phyloP scores from a whole-genome alignment of 768 basidiomycete species.

The Leccinum obscurum region DNA sequence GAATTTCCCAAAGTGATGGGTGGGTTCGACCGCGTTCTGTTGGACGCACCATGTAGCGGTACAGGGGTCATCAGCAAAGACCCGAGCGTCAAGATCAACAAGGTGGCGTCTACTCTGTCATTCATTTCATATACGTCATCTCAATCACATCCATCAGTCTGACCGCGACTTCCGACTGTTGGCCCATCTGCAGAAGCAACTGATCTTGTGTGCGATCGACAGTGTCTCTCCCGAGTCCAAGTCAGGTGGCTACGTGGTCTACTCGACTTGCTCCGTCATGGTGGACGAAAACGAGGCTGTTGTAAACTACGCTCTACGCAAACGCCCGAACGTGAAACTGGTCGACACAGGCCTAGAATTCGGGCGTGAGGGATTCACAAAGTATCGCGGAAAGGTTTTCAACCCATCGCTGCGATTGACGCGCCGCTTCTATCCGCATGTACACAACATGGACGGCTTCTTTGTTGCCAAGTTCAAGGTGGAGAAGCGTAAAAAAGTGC shows the following conservation, averaged over 20 bases:
- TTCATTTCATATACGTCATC: background rate
- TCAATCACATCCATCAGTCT: constrained; percentile 49
- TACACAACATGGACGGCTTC: constrained; percentile 99
- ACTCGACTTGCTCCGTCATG: constrained; percentile 97
- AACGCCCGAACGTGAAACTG: constrained; percentile 89
- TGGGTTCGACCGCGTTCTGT: constrained; percentile 94
- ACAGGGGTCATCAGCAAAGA: constrained; percentile 99
- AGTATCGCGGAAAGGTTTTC: constrained; percentile 90
- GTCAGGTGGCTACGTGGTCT: constrained; percentile 92
- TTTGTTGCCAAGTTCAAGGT: constrained; percentile 98
- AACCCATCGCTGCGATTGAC: constrained; percentile 77
- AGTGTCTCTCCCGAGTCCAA: constrained; percentile 87
- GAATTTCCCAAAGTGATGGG: constrained; percentile 99
- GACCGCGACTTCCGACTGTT: constrained; percentile 94
- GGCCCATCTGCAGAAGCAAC: constrained; percentile 97
- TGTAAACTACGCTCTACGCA: constrained; percentile 94
- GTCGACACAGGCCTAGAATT: constrained; percentile 93
- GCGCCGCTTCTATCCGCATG: constrained; percentile 91
- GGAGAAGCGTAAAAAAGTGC: constrained; percentile 66
- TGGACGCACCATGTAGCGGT: constrained; percentile 97
- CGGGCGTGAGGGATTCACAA: constrained; percentile 88
- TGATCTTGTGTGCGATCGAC: constrained; percentile 97
- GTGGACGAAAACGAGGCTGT: constrained; percentile 99
- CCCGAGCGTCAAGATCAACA: constrained; percentile 95
- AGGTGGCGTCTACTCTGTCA: constrained; percentile 52